Conservation (phyloP, 2,329 filamentous ascomycete genomes). For the Chalara sp. region DNA sequence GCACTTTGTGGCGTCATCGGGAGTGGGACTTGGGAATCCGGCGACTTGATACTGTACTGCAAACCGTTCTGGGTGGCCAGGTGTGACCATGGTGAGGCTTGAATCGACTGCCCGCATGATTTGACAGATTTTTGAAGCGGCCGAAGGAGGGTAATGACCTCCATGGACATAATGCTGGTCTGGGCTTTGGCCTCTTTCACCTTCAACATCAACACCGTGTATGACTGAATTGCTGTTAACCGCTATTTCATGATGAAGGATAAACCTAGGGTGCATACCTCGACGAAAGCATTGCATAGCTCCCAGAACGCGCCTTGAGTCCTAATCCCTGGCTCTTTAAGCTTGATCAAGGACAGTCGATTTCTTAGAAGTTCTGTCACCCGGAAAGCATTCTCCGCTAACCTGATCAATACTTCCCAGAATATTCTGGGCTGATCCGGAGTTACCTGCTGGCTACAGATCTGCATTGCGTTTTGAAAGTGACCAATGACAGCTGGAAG, state of each 20-base stretch:
- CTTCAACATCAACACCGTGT: slow-evolving; percentile 57
- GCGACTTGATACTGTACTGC: slow-evolving; percentile 22
- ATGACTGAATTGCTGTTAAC: slow-evolving; percentile 39
- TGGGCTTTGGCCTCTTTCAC: slow-evolving; percentile 47
- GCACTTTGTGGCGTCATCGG: slow-evolving; percentile 88
- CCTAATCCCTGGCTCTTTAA: slow-evolving; percentile 75
- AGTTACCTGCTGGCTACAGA: slow-evolving; percentile 52
- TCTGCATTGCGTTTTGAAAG: slow-evolving; percentile 56
- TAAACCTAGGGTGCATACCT: slow-evolving; percentile 22
- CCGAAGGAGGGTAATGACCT: slow-evolving; percentile 67
- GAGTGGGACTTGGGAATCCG: slow-evolving; percentile 47
- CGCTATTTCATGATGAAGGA: slow-evolving; percentile 14
- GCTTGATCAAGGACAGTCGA: slow-evolving; percentile 70
- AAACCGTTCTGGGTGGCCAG: slow-evolving; percentile 11
- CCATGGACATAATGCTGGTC: slow-evolving; percentile 46
- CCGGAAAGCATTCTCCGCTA: slow-evolving; percentile 63
- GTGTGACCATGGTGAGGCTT: slow-evolving; percentile 56
- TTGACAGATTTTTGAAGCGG: slow-evolving; percentile 79
- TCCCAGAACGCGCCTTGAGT: slow-evolving; percentile 57
- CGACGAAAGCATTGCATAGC: slow-evolving; percentile 69
- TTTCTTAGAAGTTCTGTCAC: slow-evolving; percentile 67
- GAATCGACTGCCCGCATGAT: slow-evolving; percentile 69
- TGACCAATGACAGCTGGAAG: slow-evolving; percentile 65
- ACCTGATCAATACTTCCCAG: slow-evolving; percentile 66
- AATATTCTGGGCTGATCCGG: slow-evolving; percentile 54